Conservation (phyloP, 1,284 basidiomycete genomes). For the Schizophyllum commune region DNA sequence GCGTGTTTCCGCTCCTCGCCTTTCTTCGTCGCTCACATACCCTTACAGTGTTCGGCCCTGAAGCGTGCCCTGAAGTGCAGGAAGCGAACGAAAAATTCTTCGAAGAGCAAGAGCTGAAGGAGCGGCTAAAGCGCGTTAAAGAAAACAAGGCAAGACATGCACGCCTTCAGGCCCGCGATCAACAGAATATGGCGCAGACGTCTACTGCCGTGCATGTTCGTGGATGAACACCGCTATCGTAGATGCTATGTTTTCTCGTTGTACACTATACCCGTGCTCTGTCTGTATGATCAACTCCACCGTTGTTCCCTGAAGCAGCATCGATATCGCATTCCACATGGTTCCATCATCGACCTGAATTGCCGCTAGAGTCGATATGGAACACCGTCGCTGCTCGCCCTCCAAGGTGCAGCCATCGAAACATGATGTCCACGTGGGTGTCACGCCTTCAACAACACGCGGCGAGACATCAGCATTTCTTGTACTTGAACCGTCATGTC, state of each 20-base stretch:
- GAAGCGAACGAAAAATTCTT: background rate
- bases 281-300: too few relatives aligned
- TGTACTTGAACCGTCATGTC: background rate
- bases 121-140: background rate
- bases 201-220: too few relatives aligned
- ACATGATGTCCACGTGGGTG: background rate
- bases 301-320: too few relatives aligned
- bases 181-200: background rate
- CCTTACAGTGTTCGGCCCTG: background rate
- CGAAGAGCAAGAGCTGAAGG: background rate
- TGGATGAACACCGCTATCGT: too few relatives aligned
- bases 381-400: too few relatives aligned
- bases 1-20: background rate
- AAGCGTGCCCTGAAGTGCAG: background rate
- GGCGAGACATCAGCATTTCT: background rate
- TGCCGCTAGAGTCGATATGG: too few relatives aligned
- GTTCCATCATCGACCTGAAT: too few relatives aligned
- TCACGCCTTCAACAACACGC: background rate
- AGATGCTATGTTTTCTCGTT: too few relatives aligned
- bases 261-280: too few relatives aligned
- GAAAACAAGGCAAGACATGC: background rate
- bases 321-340: too few relatives aligned
- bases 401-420: too few relatives aligned
- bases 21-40: background rate
- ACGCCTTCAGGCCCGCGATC: background rate